Evolutionary conservation across 768 basidiomycete species (phyloP).

Genomic region (Boletus rubropictus): DNA sequence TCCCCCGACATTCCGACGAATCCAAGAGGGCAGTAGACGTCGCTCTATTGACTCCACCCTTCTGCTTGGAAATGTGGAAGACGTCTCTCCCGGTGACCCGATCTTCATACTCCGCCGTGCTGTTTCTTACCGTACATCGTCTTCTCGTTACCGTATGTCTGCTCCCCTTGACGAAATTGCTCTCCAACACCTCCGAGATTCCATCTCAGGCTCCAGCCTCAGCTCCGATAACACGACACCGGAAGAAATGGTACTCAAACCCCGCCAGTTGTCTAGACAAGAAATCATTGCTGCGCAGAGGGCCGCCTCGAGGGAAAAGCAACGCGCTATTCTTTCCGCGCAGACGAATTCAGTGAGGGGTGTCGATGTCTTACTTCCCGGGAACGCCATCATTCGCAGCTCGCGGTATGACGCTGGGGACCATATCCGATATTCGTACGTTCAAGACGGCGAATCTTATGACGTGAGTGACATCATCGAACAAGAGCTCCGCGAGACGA

Average conservation of each 20-base stretch:
- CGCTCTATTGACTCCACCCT: constrained; percentile 81
- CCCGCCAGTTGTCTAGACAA: constrained; percentile 54
- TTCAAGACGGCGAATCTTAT: constrained; percentile 86
- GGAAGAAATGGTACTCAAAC: constrained; percentile 33
- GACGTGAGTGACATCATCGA: constrained; percentile 94
- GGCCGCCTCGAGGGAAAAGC: constrained; percentile 78
- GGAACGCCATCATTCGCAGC: constrained; percentile 81
- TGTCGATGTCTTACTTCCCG: constrained; percentile 81
- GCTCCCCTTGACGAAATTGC: constrained; percentile 82
- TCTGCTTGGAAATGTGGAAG: constrained; percentile 63
- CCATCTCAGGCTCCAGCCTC: constrained; percentile 49
- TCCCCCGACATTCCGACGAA: constrained; percentile 65
- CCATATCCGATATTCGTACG: constrained; percentile 87
- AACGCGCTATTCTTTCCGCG: constrained; percentile 77
- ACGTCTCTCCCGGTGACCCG: constrained; percentile 79
- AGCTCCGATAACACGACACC: constrained; percentile 39
- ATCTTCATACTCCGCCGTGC: constrained; percentile 86
- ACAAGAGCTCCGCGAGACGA: constrained; percentile 70
- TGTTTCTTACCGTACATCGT: constrained; percentile 62
- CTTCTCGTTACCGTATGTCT: constrained; percentile 64
- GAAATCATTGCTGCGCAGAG: constrained; percentile 94
- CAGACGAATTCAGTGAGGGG: constrained; percentile 82
- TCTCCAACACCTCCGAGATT: constrained; percentile 65
- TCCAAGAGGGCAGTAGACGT: constrained; percentile 58
- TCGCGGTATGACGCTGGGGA: constrained; percentile 67